phyloP scores from a whole-genome alignment of 106 monocot genomes.

The Amphibolis antarctica region DNA sequence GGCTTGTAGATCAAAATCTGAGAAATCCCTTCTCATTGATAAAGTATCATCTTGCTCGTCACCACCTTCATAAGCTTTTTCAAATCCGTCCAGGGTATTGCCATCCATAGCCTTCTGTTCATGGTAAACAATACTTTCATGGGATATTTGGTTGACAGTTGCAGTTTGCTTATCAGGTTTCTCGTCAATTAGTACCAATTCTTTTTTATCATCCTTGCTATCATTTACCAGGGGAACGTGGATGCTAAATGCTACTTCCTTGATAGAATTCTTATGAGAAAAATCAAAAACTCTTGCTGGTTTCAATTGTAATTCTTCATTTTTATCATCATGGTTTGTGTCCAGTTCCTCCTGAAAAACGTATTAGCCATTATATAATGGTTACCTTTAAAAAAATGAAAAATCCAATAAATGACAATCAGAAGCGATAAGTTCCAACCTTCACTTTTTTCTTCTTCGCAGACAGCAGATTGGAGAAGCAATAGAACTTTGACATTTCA shows the following conservation, averaged over 20 bases:
- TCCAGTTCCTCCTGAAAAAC: not conserved
- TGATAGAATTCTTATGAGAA: slow-evolving; percentile 6
- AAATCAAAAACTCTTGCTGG: slow-evolving; percentile 20
- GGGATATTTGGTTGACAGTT: not conserved
- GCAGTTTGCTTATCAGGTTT: slow-evolving; percentile 11
- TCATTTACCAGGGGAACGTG: slow-evolving; percentile 11
- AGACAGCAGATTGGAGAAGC: slow-evolving; percentile 40
- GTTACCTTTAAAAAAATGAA: not conserved
- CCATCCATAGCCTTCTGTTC: slow-evolving; percentile 10
- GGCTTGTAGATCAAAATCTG: slow-evolving; percentile 49
- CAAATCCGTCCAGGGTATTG: slow-evolving; percentile 12
- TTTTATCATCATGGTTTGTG: slow-evolving; percentile 7
- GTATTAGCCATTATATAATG: not conserved
- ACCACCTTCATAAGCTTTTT: slow-evolving; percentile 54
- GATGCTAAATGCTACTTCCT: slow-evolving; percentile 9
- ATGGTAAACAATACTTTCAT: not conserved
- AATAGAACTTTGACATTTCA: slow-evolving; percentile 42
- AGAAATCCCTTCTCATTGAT: slow-evolving; percentile 48
- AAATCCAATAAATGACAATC: not conserved
- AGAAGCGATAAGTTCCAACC: slow-evolving; percentile 13
- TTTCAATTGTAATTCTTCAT: slow-evolving; percentile 19
- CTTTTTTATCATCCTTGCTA: slow-evolving; percentile 14
- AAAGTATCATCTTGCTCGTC: slow-evolving; percentile 59
- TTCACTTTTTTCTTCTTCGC: slow-evolving; percentile 72
- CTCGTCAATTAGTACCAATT: slow-evolving; percentile 12